Base-by-base conservation (phyloP, 345 rosid species). In the Citrus trifoliata region DNA sequence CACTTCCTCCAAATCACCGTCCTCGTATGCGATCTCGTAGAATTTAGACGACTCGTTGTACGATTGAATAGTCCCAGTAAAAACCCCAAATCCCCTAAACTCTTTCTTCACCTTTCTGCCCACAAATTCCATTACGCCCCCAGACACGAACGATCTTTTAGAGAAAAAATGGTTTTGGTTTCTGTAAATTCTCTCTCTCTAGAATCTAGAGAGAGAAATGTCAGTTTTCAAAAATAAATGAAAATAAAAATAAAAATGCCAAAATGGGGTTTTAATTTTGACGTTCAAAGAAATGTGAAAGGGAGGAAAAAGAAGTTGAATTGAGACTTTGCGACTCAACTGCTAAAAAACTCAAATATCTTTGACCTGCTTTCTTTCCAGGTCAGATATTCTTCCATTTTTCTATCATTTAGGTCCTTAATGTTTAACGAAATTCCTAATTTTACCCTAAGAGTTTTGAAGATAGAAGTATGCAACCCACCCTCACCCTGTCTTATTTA, bases 1-100 rank as follows among this genome's bases (percentile, higher is more conserved):
- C 59, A 90, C 84, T 83, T 88, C 87, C 90, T 95, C 97, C 58
- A 87, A 81, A 83, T 82, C 76, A 3, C 95, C 97, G 78, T 84
- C 93, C 76, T 84, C 90, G 80, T 89, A 91, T 48, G 82, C 83
- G 90, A 92, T 87, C 88, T 82, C 81, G 80, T 86, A 88, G 46
- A 85, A 83, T n/a, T 90, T 90, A 46, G 92, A 79, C 3, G 85
- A 82, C 28, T 81, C 75, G 87, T 92, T 89, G 84, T 81, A 88
- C 32, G 97, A 92, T 79, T 85, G 83, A 22, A 90, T 89, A 32
- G 84, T 80, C 6, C 94, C 97, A 0, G 89, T 78, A 76, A 68
- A 82, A 46, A 81, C 53, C 65, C 90, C 89, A 35, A 78, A n/a
- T 37, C 90, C 97, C 10, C 77, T 59, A 70, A 87, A 86, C 77